Evolutionary conservation across 2,329 filamentous ascomycete species (phyloP), one percentile per base, ranked within the genome.

Genomic region (Aspergillus neotritici): DNA sequence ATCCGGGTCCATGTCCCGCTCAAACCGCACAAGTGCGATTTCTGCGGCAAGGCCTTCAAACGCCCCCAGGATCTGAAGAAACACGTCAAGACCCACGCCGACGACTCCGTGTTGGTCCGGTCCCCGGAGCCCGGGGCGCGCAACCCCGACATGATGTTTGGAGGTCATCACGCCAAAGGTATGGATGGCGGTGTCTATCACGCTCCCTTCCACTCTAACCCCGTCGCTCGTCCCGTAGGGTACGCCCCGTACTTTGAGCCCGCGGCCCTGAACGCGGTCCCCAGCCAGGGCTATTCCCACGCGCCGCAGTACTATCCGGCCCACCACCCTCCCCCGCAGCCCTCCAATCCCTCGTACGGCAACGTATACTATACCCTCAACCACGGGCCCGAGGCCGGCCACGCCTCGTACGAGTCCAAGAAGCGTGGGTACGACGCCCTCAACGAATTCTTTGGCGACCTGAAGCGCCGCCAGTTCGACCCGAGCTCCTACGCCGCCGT

Each of bases 21-120:
- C 49, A 98, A 98, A 78, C 93, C 93, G 55, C 93, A 98, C 75
- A 97, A 96, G 72, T 98, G 93, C 69, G 90, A 96, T 65, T 94
- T 96, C 71, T 98, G 93, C 64, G 88, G 88, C 64, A 98, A 98
- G 76, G 90, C 90, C 1, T 98, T 98, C 79, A 98, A 98, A 80
- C 86, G 93, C 29, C 93, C 93, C 2, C 93, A 98, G 73, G 93
- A 98, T 74, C 69, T 98, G 60, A 97, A 98, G 82, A 98, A 98
- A 76, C 93, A 98, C 67, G 89, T 97, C 69, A 98, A 97, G 82
- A 97, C 91, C 4, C 91, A 97, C 64, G 91, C 91, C 57, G 91
- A 97, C 62, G 91, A 96, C 70, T 94, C 89, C 33, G 87, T 94
- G 32, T 74, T 80, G 49, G 74, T 80, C 48, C 76, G 79, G 56